Base-by-base conservation (phyloP, 352 stramenopile genomes). In the Phytophthora tubulina region DNA sequence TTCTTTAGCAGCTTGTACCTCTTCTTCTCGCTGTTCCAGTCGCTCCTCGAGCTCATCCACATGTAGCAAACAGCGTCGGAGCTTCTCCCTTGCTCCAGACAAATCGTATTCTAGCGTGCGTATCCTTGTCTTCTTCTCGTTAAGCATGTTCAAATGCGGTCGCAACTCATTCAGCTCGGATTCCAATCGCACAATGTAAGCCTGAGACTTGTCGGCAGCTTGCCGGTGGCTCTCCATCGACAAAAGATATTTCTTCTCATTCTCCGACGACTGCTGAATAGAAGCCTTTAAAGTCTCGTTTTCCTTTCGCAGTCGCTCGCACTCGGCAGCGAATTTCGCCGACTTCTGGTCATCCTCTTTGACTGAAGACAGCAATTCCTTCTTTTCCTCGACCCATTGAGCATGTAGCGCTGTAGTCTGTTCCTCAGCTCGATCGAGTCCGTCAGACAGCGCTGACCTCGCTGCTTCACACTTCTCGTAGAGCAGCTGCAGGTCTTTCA, bases 321-420 rank as follows among this genome's bases (percentile, higher is more conserved):
- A 79, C 44, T 92, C 76, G 4, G 50, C 63, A 4, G 46, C 60
- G 0, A 92, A 51, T 45, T 45, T 63, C 1, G 48, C 42, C 2
- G 65, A 62, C 49, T 81, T 84, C 36, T 73, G 68, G 38, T 82
- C 79, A 44, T 90, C 76, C 32, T 77, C 71, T 3, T 73, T 60
- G 4, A 78, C 73, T 8, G 67, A 74, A 6, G 50, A 27, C 6
- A 84, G 17, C 49, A 92, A 48, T 49, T 85, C 67, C 2, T 78
- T 67, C 68, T 92, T 94, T 68, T 92, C 86, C 39, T 87, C 67
- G 3, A 82, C 69, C 83, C 83, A 94, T 41, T 92, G 80, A 2
- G 76, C 75, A 53, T 90, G 84, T 9, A 91, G 60, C 13, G 70
- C 73, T 2, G 73, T 80, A 2, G 89, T 74, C 35, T 94, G 80